Conservation (phyloP, 345 rosid genomes). For the Orychophragmus violaceus region DNA sequence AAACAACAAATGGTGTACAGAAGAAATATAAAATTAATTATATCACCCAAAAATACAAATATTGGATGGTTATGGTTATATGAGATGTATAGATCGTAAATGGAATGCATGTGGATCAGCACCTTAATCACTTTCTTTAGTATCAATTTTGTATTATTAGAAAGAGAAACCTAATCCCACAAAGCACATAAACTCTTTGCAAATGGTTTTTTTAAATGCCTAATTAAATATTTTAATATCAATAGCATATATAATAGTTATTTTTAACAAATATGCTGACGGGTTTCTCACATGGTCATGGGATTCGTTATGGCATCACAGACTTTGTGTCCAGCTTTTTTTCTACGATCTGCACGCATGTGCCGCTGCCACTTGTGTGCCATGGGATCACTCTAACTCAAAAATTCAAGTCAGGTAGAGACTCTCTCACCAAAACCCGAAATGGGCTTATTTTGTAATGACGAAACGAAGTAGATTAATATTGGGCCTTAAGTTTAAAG, state of each 20-base stretch:
- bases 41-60: not conserved
- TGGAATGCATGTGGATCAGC: slow-evolving; percentile 33
- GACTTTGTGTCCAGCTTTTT: slow-evolving; percentile 26
- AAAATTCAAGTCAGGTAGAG: not conserved
- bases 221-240: not conserved
- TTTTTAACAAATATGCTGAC: slow-evolving; percentile 15
- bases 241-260: not conserved
- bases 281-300: slow-evolving; percentile 25
- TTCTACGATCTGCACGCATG: slow-evolving; percentile 24
- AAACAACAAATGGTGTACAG: not conserved
- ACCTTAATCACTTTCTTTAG: slow-evolving; percentile 9
- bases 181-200: slow-evolving; percentile 4
- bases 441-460: not conserved
- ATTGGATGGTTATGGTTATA: not conserved
- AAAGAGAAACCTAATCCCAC: slow-evolving; percentile 29
- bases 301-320: slow-evolving; percentile 22
- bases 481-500: not conserved
- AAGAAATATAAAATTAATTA: not conserved
- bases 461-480: not conserved
- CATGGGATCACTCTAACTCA: not conserved
- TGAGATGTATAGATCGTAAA: slow-evolving; percentile 7
- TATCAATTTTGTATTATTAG: slow-evolving; percentile 19
- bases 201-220: not conserved
- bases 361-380: slow-evolving; percentile 29
- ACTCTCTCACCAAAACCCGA: not conserved